Evolutionary conservation across 2,329 filamentous ascomycete species (phyloP), one percentile per base, ranked within the genome.

Genomic region (Phoma sp.): DNA sequence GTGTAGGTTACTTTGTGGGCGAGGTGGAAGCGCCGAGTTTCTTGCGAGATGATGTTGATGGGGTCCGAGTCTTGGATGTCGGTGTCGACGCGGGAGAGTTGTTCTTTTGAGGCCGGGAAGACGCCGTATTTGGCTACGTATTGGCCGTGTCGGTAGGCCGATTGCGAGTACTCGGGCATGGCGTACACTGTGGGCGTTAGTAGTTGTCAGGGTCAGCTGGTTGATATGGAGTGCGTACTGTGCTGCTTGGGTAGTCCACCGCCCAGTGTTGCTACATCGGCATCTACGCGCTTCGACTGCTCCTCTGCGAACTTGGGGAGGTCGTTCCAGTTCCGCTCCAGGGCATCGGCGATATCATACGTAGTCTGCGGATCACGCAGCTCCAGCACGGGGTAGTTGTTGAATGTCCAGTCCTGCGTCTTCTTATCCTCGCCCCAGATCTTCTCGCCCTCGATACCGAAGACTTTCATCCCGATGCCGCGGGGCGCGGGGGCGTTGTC

Each of bases 401-500:
- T 82, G 67, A 82, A 82, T 17, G 78, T 77, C 60, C 82, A 78
- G 58, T 82, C 78, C 53, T 78, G 75, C 0, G 73, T 77, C 19
- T 70, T 64, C 46, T 68, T 67, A 35, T 68, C 64, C 21, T 69
- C 63, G 60, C 43, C 63, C 65, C 58, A 72, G 62, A 64, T 22
- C 46, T 62, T 75, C 51, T 69, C 71, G 36, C 76, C 76, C 27
- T 69, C 69, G n/a, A 82, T 76, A 47, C 78, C 74, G 66, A 83
- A 83, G 37, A 82, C 63, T 60, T 82, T 82, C 72, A 83, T 81
- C 10, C 46, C 77, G 37, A 82, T 77, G 22, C 79, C 80, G 35
- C 79, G 74, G 4, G 79, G 80, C 46, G 78, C 76, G 0, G 79
- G 73, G 22, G 78, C 45, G 3, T 66, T 68, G 32, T 68, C 66